Evolutionary conservation across 2,329 filamentous ascomycete genomes (phyloP).

Genomic region (Xylaria digitata): DNA sequence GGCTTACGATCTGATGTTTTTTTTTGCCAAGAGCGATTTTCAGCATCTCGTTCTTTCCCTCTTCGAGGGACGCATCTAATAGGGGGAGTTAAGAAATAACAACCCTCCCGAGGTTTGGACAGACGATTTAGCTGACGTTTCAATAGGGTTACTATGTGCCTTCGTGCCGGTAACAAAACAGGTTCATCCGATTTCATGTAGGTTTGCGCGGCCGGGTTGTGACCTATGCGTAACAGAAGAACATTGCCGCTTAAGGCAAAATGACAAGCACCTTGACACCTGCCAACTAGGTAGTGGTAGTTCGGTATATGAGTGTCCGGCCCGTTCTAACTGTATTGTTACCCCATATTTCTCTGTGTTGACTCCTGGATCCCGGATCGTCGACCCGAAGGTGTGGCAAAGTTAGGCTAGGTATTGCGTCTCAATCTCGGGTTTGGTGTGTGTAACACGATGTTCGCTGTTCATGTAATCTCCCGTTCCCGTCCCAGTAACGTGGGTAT

Average conservation of each 20-base stretch:
- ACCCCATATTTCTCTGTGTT: neutral
- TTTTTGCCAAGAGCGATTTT: too few species aligned
- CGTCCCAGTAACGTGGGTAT: slow-evolving; percentile 14
- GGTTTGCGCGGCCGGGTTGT: neutral
- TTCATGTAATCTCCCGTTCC: slow-evolving; percentile 29
- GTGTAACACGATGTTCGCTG: slow-evolving; percentile 5
- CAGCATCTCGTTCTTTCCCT: too few species aligned
- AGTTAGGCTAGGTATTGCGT: neutral
- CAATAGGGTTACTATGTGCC: neutral
- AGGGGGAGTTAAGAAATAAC: too few species aligned
- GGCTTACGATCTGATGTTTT: too few species aligned
- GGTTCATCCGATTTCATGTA: slow-evolving; percentile 1
- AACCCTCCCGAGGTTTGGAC: too few species aligned
- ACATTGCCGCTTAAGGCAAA: too few species aligned
- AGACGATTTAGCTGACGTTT: neutral
- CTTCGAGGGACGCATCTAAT: too few species aligned
- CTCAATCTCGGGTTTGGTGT: neutral
- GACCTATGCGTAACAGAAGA: neutral
- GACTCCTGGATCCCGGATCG: neutral
- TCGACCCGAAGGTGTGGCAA: neutral
- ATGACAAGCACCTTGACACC: too few species aligned
- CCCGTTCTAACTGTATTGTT: too few species aligned
- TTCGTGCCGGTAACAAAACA: neutral
- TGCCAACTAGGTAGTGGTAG: too few species aligned
- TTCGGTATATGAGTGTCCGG: too few species aligned